Evolutionary conservation across 2,329 filamentous ascomycete species (phyloP).

Genomic region (Rachicladosporium sp.): DNA sequence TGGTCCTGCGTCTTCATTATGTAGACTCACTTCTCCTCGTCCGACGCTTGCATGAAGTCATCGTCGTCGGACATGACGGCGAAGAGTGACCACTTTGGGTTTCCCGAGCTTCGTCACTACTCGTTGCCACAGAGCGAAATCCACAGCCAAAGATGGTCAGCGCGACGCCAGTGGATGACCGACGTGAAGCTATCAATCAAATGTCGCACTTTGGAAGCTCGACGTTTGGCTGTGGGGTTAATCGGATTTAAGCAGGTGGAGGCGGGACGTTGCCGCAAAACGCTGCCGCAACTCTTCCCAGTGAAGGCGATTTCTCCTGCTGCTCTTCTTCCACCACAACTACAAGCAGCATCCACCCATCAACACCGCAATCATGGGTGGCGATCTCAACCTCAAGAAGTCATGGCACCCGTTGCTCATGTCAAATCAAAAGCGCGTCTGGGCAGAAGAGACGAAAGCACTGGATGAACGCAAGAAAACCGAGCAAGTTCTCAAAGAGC

Average conservation of each 20-base stretch:
- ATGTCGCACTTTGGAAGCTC: too few relatives aligned
- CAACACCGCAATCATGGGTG: conserved; percentile 57
- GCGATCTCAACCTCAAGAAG: conserved; percentile 86
- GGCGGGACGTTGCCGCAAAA: too few relatives aligned
- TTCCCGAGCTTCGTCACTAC: too few relatives aligned
- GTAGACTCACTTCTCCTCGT: conserved; percentile 59
- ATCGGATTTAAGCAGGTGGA: too few relatives aligned
- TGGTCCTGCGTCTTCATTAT: conserved; percentile 11
- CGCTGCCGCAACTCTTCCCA: too few relatives aligned
- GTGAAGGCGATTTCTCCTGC: too few relatives aligned
- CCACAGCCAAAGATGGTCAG: too few relatives aligned
- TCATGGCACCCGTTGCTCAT: conserved; percentile 85
- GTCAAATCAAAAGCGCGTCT: conserved; percentile 83
- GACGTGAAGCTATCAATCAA: too few relatives aligned
- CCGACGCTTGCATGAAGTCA: conserved; percentile 89
- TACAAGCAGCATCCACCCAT: not conserved
- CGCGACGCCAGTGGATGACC: too few relatives aligned
- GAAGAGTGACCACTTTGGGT: not conserved
- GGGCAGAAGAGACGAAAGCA: conserved; percentile 82
- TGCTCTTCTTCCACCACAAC: too few relatives aligned
- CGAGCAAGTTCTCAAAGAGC: conserved; percentile 81
- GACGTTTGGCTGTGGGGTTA: too few relatives aligned
- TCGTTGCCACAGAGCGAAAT: too few relatives aligned
- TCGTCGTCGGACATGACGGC: conserved; percentile 66
- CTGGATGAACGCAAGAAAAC: conserved; percentile 91